These are phyloP conservation scores for Phialophora macrospora DNA, from an alignment of 2,329 filamentous ascomycete genomes.

Conservation along the genomic window DNA sequence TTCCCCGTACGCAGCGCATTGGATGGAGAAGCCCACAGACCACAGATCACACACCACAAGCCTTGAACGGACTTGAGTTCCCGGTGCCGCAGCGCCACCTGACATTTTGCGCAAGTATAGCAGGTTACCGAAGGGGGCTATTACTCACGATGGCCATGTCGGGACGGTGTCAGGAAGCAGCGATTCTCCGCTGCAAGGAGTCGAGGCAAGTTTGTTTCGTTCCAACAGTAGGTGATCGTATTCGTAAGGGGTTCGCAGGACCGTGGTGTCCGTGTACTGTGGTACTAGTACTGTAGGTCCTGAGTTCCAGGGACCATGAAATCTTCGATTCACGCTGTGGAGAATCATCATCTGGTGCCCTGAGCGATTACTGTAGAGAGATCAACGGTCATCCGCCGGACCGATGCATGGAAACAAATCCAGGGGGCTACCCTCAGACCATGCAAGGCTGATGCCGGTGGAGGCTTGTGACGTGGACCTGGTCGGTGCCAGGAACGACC, in stretches of 20 bases:
- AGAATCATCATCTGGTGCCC: neutral
- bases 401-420: slow-evolving; percentile 1
- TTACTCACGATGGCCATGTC: slow-evolving; percentile 1
- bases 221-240: neutral
- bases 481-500: slow-evolving; percentile 6
- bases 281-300: neutral
- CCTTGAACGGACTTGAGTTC: neutral
- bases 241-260: neutral
- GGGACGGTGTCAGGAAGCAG: neutral
- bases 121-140: neutral
- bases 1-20: neutral
- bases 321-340: neutral
- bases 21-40: neutral
- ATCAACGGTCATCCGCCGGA: slow-evolving; percentile 3
- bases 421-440: neutral
- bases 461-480: neutral
- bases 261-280: too few species aligned
- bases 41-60: neutral
- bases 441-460: slow-evolving; percentile 3
- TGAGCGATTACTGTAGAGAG: neutral
- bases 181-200: neutral
- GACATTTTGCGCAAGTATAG: neutral
- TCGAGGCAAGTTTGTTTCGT: neutral
- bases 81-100: neutral
- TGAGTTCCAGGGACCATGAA: neutral